Percentiles rank a stretch among this genome's conserved stretches.
Evolutionary conservation across 176 grass and related monocot species (phyloP).

Genomic region (Luzula sylvatica): DNA sequence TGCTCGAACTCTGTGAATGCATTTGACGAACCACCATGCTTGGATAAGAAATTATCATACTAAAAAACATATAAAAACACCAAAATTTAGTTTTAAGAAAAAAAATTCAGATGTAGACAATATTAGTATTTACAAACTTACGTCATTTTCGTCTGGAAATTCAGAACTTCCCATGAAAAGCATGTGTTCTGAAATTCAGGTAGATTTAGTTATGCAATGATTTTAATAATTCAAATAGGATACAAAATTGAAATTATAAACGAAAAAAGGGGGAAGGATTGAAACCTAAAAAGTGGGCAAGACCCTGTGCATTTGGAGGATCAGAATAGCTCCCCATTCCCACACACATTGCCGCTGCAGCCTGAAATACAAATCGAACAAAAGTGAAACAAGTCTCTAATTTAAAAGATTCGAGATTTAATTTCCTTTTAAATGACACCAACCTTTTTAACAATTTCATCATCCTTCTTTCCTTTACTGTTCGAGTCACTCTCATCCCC

Average conservation of each 20-base stretch:
- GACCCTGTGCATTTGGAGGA: conserved; percentile 70
- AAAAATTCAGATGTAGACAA: background rate
- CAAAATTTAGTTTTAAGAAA: background rate
- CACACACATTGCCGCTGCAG: conserved; percentile 91
- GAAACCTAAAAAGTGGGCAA: conserved; percentile 94
- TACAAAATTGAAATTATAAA: conserved; percentile 3
- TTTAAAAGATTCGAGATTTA: too few relatives aligned
- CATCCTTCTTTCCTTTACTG: conserved; percentile 35
- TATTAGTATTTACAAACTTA: background rate
- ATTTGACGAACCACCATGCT: conserved; percentile 91
- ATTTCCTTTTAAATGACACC: background rate
- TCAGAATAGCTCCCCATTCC: conserved; percentile 87
- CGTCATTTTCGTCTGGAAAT: conserved; percentile 76
- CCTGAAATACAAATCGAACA: conserved; percentile 33
- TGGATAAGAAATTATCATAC: conserved; percentile 95
- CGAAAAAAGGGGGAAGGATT: conserved; percentile 15
- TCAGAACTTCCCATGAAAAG: conserved; percentile 95
- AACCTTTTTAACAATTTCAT: conserved; percentile 69
- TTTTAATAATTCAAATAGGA: background rate
- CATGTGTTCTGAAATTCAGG: conserved; percentile 64
- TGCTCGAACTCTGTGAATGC: conserved; percentile 92
- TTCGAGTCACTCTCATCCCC: conserved; percentile 38
- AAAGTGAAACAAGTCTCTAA: background rate
- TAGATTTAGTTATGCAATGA: background rate
- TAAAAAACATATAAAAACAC: conserved; percentile 30